Base-by-base conservation (phyloP, 225 moss, liverwort and hornwort species). In the Pseudisothecium myosuroides region DNA sequence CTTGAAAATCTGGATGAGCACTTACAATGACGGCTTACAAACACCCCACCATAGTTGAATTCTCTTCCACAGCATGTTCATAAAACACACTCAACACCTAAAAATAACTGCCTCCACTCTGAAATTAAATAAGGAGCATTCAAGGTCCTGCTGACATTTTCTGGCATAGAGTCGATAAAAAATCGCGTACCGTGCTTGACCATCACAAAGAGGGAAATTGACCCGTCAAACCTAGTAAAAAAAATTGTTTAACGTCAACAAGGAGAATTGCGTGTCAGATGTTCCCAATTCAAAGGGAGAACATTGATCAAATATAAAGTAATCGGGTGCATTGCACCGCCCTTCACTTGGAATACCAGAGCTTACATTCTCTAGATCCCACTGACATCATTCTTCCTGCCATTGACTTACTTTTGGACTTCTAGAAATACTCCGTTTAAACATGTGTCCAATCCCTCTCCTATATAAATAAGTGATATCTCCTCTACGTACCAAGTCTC, bases 281-380 rank as follows among this genome's bases (percentile, higher is more conserved):
- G 89, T 89, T 84, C 89, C 84, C 89, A 87, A 89, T 82, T 87
- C 81, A 87, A 94, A 76, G 60, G 88, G 87, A 90, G 90, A 91
- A 88, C 80, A 84, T 90, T 88, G 86, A 88, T 92, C 82, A 88
- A 89, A 92, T 90, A 90, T 89, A 71, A 90, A 92, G 88, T 85
- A 69, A 88, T 78, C 83, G 92, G 78, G 88, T 90, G 81, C 88
- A 91, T 81, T 82, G 87, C 90, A 91, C 80, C 85, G n/a, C 85
- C 75, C 87, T 83, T 64, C 86, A 79, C 71, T 72, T 86, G 58
- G 47, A 79, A 78, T 65, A 92, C 88, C 69, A 86, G 92, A 92
- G 88, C 89, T 89, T 89, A 80, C 91, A 85, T 86, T 90, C 77
- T 90, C 88, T 31, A 88, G 82, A 78, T 81, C 76, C 62, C 76